Percentiles rank a stretch among this genome's conserved stretches.
These are phyloP conservation scores for Galerina sulciceps DNA, from an alignment of 768 basidiomycete genomes.

Conservation along the genomic window DNA sequence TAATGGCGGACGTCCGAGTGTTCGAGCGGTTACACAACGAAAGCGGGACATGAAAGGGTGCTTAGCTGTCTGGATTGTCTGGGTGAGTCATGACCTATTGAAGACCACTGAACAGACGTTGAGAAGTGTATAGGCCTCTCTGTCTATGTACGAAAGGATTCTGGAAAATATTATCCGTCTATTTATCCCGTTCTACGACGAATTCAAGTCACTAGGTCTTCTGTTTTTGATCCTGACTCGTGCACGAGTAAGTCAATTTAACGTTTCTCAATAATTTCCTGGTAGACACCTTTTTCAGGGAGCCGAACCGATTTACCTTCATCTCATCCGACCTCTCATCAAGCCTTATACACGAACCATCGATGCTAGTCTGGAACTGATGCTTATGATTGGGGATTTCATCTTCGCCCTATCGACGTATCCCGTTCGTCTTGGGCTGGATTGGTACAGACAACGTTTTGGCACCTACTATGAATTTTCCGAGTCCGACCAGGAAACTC, in stretches of 20 bases:
- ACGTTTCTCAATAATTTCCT: neutral
- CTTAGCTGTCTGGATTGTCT: conserved; percentile 84
- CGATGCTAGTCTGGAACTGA: conserved; percentile 65
- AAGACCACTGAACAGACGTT: neutral
- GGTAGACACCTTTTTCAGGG: conserved; percentile 48
- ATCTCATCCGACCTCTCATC: conserved; percentile 77
- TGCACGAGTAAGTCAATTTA: conserved; percentile 58
- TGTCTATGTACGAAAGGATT: conserved; percentile 68
- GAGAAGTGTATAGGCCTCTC: conserved; percentile 56
- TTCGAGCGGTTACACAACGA: conserved; percentile 70
- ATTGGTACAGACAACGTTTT: conserved; percentile 41
- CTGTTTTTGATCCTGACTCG: conserved; percentile 79
- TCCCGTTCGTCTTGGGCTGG: conserved; percentile 38
- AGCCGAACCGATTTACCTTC: conserved; percentile 83
- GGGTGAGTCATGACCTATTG: conserved; percentile 52
- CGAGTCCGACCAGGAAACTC: conserved; percentile 25
- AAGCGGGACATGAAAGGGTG: conserved; percentile 88
- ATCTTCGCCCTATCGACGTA: conserved; percentile 44
- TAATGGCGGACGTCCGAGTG: conserved; percentile 65
- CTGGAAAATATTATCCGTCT: conserved; percentile 68
- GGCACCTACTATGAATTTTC: conserved; percentile 14
- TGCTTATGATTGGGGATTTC: conserved; percentile 68
- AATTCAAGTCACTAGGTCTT: conserved; percentile 75
- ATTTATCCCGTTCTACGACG: conserved; percentile 83
- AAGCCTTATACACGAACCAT: conserved; percentile 74